Conservation (phyloP, 1,139 yeast species). For the Candida sanyaensis region DNA sequence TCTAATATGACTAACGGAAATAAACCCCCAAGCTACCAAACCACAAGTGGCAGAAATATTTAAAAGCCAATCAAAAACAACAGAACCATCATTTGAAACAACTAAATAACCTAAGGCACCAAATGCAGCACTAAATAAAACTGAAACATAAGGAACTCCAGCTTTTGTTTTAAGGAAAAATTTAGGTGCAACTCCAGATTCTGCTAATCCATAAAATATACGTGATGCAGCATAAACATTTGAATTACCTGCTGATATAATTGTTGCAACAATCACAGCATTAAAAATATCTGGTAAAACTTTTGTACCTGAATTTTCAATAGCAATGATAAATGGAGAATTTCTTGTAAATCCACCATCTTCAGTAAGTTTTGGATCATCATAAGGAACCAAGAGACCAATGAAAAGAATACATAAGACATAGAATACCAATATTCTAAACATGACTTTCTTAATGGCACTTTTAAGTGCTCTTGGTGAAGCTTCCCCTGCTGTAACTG, state of each 20-base stretch:
- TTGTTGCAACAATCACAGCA: constrained; percentile 68
- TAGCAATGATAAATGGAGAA: constrained; percentile 59
- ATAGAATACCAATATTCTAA: constrained; percentile 80
- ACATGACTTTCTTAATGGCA: constrained; percentile 69
- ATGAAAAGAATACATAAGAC: constrained; percentile 79
- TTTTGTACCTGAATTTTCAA: constrained; percentile 69
- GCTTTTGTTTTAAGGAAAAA: constrained; percentile 49
- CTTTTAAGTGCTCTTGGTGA: constrained; percentile 82
- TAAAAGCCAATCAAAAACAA: constrained; percentile 82
- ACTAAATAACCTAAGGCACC: constrained; percentile 75
- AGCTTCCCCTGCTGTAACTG: constrained; percentile 86
- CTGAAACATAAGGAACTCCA: constrained; percentile 74
- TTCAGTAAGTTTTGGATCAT: constrained; percentile 50
- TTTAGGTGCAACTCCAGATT: constrained; percentile 62
- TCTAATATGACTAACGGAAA: constrained; percentile 63
- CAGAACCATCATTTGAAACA: constrained; percentile 57
- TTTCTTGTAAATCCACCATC: constrained; percentile 35
- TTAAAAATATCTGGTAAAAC: constrained; percentile 72
- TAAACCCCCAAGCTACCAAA: constrained; percentile 72
- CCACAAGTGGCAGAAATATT: constrained; percentile 82
- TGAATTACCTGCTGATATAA: constrained; percentile 79
- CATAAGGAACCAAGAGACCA: constrained; percentile 80
- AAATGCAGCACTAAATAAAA: constrained; percentile 56
- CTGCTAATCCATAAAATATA: constrained; percentile 65
- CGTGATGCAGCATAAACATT: constrained; percentile 79